These are phyloP conservation scores for Phytopythium kandeliae DNA, from an alignment of 352 stramenopile species.

Conservation along the genomic window DNA sequence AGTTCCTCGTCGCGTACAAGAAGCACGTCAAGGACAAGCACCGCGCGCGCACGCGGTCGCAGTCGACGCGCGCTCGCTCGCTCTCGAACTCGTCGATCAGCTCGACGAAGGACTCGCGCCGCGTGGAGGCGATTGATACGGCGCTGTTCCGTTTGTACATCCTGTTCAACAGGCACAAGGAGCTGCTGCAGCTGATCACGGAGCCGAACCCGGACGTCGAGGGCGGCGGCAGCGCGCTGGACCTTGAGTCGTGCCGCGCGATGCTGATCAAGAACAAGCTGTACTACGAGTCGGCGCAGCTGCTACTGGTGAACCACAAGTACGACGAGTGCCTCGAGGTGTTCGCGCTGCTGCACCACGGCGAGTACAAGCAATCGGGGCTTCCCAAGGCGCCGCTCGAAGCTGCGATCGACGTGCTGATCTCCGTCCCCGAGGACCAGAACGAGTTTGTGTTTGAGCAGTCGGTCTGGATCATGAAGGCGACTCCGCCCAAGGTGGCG, in stretches of 20 bases:
- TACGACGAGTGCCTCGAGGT: constrained; percentile 78
- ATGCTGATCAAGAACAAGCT: constrained; percentile 68
- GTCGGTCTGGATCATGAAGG: constrained; percentile 84
- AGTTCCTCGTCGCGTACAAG: constrained; percentile 80
- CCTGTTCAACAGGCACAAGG: constrained; percentile 73
- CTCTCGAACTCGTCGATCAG: constrained; percentile 20
- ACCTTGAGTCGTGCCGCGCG: constrained; percentile 60
- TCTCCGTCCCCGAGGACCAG: constrained; percentile 64
- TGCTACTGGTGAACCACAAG: constrained; percentile 61
- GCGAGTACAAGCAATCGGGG: constrained; percentile 79
- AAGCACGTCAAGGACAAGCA: constrained; percentile 76
- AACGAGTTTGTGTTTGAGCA: constrained; percentile 87
- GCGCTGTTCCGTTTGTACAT: constrained; percentile 79
- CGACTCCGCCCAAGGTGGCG: constrained; percentile 62
- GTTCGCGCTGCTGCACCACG: constrained; percentile 67
- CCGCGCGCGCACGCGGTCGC: constrained; percentile 25
- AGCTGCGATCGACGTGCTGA: constrained; percentile 85
- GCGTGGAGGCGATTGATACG: constrained; percentile 80
- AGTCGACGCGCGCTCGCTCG: constrained; percentile 32
- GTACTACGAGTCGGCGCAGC: constrained; percentile 75
- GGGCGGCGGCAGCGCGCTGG: constrained; percentile 43
- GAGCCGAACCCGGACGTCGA: constrained; percentile 58
- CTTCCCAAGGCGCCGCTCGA: constrained; percentile 86
- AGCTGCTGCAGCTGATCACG: constrained; percentile 68
- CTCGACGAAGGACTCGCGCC: constrained; percentile 73